Evolutionary conservation across 2,329 filamentous ascomycete species (phyloP).

Genomic region (Alternaria viburni): DNA sequence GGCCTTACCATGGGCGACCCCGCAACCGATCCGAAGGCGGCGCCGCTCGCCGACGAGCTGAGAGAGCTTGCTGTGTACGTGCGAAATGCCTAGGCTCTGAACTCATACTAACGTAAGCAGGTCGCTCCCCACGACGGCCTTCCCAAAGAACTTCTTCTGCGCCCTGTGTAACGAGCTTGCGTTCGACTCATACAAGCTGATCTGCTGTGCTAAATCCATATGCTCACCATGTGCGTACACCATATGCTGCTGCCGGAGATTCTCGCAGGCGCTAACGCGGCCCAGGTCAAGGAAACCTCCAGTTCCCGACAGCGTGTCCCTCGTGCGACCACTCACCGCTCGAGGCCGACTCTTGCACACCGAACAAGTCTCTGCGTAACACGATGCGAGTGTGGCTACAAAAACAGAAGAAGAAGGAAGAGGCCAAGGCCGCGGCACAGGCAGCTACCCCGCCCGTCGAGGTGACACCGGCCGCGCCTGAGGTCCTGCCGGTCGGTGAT

Average conservation of each 20-base stretch:
- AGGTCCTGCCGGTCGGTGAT: conserved; percentile 26
- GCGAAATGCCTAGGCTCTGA: not conserved
- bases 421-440: conserved; percentile 41
- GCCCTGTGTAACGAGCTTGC: conserved; percentile 91
- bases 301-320: conserved; percentile 83
- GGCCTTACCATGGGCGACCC: conserved; percentile 37
- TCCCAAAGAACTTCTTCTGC: conserved; percentile 96
- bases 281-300: conserved; percentile 37
- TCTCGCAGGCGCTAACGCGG: conserved; percentile 6
- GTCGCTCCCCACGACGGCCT: conserved; percentile 78
- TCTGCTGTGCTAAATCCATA: conserved; percentile 94
- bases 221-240: conserved; percentile 80
- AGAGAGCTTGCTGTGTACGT: conserved; percentile 42
- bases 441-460: conserved; percentile 35
- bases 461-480: conserved; percentile 24
- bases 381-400: conserved; percentile 92
- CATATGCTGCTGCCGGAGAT: not conserved
- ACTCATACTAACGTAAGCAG: conserved; percentile 54
- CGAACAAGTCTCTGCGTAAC: conserved; percentile 88
- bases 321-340: conserved; percentile 93
- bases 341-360: conserved; percentile 82
- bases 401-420: conserved; percentile 75
- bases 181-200: conserved; percentile 86
- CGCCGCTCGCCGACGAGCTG: conserved; percentile 43
- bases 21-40: conserved; percentile 37